A percentile compares a stretch with the other conserved stretches of the same genome.
phyloP scores from a whole-genome alignment of 768 basidiomycete genomes.

The Boletus sp. region DNA sequence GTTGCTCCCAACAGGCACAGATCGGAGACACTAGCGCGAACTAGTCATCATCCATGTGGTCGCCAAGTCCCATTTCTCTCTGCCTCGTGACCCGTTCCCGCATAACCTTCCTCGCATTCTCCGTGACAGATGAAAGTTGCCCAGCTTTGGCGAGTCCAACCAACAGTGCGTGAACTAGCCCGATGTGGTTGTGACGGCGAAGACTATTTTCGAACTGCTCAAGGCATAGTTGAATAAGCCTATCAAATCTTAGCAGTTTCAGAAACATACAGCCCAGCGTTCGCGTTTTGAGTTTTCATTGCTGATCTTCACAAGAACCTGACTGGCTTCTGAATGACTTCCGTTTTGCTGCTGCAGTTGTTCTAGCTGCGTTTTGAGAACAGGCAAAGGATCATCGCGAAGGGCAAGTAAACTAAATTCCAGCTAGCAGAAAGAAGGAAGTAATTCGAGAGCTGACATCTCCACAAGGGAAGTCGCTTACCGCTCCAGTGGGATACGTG shows the following conservation, averaged over 20 bases:
- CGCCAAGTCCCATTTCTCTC: constrained; percentile 39
- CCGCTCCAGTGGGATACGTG: constrained; percentile 86
- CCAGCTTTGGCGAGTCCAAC: constrained; percentile 71
- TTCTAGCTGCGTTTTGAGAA: constrained; percentile 58
- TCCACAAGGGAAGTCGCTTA: constrained; percentile 40
- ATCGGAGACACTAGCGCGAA: not conserved
- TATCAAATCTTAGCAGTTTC: not conserved
- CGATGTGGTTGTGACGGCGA: constrained; percentile 83
- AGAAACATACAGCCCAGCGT: constrained; percentile 71
- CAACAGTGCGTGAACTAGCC: constrained; percentile 74
- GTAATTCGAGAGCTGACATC: constrained; percentile 4
- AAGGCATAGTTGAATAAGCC: constrained; percentile 8
- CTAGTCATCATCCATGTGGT: constrained; percentile 42
- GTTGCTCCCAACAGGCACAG: constrained; percentile 1
- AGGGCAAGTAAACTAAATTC: constrained; percentile 92
- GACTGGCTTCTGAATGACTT: constrained; percentile 44
- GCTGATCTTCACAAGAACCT: constrained; percentile 53
- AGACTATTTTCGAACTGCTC: constrained; percentile 83
- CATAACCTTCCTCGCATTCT: constrained; percentile 43
- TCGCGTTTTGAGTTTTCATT: constrained; percentile 75
- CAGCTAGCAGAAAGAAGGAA: constrained; percentile 46
- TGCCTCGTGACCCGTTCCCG: constrained; percentile 41
- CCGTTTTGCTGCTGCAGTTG: constrained; percentile 43
- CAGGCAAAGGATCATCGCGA: constrained; percentile 75
- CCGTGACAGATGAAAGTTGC: constrained; percentile 51